phyloP scores from a whole-genome alignment of 176 grass and related monocot genomes.

The Aechmea fasciata region DNA sequence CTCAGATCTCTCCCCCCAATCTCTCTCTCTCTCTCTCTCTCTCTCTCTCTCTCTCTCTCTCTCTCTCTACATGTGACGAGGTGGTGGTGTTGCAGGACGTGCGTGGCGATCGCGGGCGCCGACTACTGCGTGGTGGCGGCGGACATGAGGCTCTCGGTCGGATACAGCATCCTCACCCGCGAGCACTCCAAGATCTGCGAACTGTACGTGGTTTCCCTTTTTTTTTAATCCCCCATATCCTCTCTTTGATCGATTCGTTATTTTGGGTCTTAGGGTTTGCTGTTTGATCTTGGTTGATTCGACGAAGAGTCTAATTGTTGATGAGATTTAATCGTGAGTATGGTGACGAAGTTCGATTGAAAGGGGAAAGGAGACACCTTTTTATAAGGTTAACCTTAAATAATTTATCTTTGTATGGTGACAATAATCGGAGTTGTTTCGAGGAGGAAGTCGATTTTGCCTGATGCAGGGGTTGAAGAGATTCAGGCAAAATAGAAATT shows the following conservation, averaged over 20 bases:
- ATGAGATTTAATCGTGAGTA: too few species aligned
- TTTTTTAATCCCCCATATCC: not conserved
- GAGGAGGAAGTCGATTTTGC: too few species aligned
- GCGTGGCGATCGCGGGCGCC: slow-evolving; percentile 71
- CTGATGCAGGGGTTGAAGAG: too few species aligned
- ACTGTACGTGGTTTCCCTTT: slow-evolving; percentile 33
- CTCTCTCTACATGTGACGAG: slow-evolving; percentile 14
- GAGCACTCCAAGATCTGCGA: slow-evolving; percentile 98
- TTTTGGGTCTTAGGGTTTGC: not conserved
- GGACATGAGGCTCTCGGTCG: slow-evolving; percentile 81
- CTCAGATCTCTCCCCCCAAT: not conserved
- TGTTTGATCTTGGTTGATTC: not conserved
- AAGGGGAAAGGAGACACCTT: too few species aligned
- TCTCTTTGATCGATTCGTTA: not conserved
- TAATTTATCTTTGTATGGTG: too few species aligned
- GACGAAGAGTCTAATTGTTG: too few species aligned
- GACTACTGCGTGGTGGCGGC: slow-evolving; percentile 92
- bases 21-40: not conserved
- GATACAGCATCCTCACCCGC: slow-evolving; percentile 90
- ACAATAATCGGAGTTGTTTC: too few species aligned
- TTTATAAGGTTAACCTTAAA: too few species aligned
- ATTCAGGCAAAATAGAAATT: too few species aligned
- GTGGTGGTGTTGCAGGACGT: slow-evolving; percentile 50
- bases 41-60: slow-evolving; percentile 2
- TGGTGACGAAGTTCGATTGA: too few species aligned